Evolutionary conservation across 148 eudicot genomes (phyloP).

Genomic region (Persicaria tinctoria): DNA sequence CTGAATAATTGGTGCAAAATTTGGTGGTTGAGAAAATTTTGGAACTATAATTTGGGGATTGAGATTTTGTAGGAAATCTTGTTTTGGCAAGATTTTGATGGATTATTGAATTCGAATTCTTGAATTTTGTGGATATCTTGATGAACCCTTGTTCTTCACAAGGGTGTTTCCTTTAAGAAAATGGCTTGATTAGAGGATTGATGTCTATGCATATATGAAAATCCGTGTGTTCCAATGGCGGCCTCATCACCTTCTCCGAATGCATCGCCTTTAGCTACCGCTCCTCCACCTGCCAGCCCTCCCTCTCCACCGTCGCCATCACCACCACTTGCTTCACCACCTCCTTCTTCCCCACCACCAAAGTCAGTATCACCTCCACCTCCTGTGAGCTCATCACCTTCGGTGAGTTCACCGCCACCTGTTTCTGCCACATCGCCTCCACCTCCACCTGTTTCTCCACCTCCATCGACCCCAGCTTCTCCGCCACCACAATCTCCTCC

Average conservation of each 20-base stretch:
- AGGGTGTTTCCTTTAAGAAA: neutral
- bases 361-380: conserved; percentile 27
- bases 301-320: neutral
- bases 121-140: neutral
- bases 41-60: neutral
- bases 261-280: conserved; percentile 2
- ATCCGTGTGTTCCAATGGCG: neutral
- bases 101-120: conserved; percentile 4
- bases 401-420: conserved; percentile 12
- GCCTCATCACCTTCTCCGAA: conserved; percentile 7
- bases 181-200: neutral
- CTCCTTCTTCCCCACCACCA: conserved; percentile 18
- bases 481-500: conserved; percentile 19
- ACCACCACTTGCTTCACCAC: neutral
- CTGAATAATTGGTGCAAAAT: neutral
- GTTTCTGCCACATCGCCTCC: neutral
- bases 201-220: neutral
- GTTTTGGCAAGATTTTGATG: conserved; percentile 4
- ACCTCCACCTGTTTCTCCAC: neutral
- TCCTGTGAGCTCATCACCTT: neutral
- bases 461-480: conserved; percentile 25
- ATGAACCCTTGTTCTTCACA: neutral
- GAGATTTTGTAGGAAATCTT: neutral
- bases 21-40: conserved; percentile 4
- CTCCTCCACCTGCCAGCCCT: too few species aligned